Percentiles rank a stretch among this genome's conserved stretches.
Conservation (phyloP, 169 alveolate genomes). For the Plasmodium fragile region DNA sequence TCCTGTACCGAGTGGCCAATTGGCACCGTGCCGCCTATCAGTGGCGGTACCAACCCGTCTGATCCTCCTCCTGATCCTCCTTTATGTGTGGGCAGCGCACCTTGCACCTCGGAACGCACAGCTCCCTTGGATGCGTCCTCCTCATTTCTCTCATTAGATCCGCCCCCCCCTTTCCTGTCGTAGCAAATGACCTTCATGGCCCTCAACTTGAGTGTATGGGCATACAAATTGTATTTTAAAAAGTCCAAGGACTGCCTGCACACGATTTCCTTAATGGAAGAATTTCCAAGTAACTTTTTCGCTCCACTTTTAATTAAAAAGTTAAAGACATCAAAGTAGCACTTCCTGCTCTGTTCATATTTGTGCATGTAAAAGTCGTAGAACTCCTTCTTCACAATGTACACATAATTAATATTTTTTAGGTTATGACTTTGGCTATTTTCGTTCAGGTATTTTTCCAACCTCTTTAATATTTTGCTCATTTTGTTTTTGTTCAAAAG, state of each 20-base stretch:
- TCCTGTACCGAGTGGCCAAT: background rate
- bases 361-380: constrained; percentile 35
- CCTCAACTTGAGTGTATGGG: constrained; percentile 43
- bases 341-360: constrained; percentile 17
- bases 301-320: constrained; percentile 63
- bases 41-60: background rate
- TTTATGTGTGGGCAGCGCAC: background rate
- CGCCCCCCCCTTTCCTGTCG: background rate
- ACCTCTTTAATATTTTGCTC: constrained; percentile 30
- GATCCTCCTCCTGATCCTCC: too few species aligned
- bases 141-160: background rate
- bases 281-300: constrained; percentile 17
- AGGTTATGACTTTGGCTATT: constrained; percentile 18
- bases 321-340: constrained; percentile 43
- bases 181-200: constrained; percentile 34
- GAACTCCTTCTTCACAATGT: constrained; percentile 55
- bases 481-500: constrained; percentile 6
- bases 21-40: background rate
- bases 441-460: constrained; percentile 30
- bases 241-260: constrained; percentile 63
- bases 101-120: background rate
- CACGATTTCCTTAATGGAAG: constrained; percentile 49
- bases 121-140: background rate
- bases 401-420: constrained; percentile 33
- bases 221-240: constrained; percentile 36